phyloP scores from a whole-genome alignment of 2,329 filamentous ascomycete species.

The Sporothrix dimorphospora region DNA sequence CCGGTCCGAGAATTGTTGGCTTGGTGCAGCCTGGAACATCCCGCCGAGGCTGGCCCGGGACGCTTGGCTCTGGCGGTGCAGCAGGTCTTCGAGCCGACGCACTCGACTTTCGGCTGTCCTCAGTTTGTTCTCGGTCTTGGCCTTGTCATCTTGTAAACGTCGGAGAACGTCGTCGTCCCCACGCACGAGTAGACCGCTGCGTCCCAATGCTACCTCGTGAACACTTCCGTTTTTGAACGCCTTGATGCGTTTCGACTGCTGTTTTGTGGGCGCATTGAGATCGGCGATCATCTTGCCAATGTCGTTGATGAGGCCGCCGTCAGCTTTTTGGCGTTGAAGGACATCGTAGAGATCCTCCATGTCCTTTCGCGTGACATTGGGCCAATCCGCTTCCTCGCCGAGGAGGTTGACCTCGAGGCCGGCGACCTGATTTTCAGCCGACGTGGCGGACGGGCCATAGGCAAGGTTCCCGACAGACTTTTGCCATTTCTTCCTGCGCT shows the following conservation, averaged over 20 bases:
- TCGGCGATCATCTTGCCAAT: conserved; percentile 77
- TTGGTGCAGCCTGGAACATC: conserved; percentile 54
- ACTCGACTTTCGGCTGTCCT: conserved; percentile 88
- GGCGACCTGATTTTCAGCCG: conserved; percentile 68
- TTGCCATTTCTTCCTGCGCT: conserved; percentile 86
- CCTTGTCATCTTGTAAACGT: conserved; percentile 81
- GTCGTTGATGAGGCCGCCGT: conserved; percentile 69
- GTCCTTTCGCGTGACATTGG: conserved; percentile 73
- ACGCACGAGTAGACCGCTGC: conserved; percentile 80
- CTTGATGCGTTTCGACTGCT: conserved; percentile 83
- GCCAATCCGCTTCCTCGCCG: conserved; percentile 81
- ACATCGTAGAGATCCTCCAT: conserved; percentile 72
- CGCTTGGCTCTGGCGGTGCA: conserved; percentile 77
- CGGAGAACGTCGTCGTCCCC: conserved; percentile 83
- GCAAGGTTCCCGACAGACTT: conserved; percentile 75
- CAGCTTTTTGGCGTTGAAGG: conserved; percentile 66
- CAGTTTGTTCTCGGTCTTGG: conserved; percentile 71
- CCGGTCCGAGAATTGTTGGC: conserved; percentile 51
- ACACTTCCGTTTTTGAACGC: conserved; percentile 97
- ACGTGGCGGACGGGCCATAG: conserved; percentile 62
- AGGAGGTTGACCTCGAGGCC: conserved; percentile 84
- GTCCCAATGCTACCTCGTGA: conserved; percentile 85
- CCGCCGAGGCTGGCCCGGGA: conserved; percentile 58
- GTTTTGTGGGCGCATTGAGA: conserved; percentile 78
- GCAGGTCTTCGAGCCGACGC: conserved; percentile 84